phyloP scores from a whole-genome alignment of 2,329 filamentous ascomycete species.

The Cercospora sojina region DNA sequence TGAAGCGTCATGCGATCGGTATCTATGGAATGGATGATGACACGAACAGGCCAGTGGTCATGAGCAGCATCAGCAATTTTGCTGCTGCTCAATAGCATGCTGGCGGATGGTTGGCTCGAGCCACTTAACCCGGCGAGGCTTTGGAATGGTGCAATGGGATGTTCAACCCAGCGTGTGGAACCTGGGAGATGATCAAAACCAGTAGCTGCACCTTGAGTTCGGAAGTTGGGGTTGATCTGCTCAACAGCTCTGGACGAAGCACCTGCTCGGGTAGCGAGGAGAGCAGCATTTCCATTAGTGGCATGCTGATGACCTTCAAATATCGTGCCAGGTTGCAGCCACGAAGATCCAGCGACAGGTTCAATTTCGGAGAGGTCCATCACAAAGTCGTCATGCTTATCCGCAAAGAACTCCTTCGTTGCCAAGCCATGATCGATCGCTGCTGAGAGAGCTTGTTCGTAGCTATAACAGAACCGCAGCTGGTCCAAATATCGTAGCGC shows the following conservation, averaged over 20 bases:
- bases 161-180: conserved; percentile 41
- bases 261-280: conserved; percentile 24
- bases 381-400: conserved; percentile 58
- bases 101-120: neutral
- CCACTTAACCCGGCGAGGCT: neutral
- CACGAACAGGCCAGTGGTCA: conserved; percentile 66
- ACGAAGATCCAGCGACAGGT: conserved; percentile 57
- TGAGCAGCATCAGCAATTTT: conserved; percentile 38
- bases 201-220: conserved; percentile 17
- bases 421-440: conserved; percentile 56
- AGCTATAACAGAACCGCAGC: conserved; percentile 54
- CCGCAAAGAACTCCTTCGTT: conserved; percentile 53
- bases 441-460: conserved; percentile 55
- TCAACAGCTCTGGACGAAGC: conserved; percentile 28
- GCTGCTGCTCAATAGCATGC: conserved; percentile 6
- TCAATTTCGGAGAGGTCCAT: conserved; percentile 54
- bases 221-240: conserved; percentile 37
- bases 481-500: conserved; percentile 62
- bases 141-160: conserved; percentile 30
- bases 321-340: conserved; percentile 60
- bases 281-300: conserved; percentile 34
- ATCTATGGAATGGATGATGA: conserved; percentile 64
- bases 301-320: conserved; percentile 64
- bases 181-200: conserved; percentile 34
- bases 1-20: conserved; percentile 60